Base-by-base conservation (phyloP, 208 protist species). In the Herpetomonas tarakana region DNA sequence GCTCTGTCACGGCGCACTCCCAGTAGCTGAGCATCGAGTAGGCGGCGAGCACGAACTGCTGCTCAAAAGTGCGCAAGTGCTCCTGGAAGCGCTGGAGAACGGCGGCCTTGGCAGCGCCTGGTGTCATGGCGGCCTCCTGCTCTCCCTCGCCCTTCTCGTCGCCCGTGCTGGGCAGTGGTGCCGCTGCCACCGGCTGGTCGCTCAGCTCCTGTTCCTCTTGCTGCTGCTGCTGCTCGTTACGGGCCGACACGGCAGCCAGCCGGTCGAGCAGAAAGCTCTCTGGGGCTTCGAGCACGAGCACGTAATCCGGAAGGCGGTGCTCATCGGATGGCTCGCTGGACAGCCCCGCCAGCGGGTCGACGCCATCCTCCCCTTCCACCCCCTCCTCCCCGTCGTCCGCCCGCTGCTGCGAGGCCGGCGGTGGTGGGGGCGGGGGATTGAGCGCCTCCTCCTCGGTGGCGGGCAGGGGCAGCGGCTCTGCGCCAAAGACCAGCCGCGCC, bases 371-470 rank as follows among this genome's bases (percentile, higher is more conserved):
- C 16, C 56, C 41, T 14, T 57, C 64, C 12, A 58, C 71, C 9
- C 46, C 60, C 16, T 61, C 41, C n/a, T 57, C 64, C 12, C 49
- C 68, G 39, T 65, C 55, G 19, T 28, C 63, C 38, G 2, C 7
- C 24, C 45, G 47, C 47, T 63, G 27, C 0, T 26, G 25, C 11
- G 45, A 60, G 27, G 59, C 52, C 49, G 35, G 28, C 19, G 72
- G 30, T 16, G 26, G 41, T 0, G 61, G 38, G 47, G 72, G 64
- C 2, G 68, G 55, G 22, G 70, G 78, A 45, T 75, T 63, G 22
- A 82, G 67, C 24, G 81, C 83, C 55, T 95, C 92, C 64, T 95
- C 87, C 51, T 94, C 85, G 14, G 79, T 92, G 30, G 72, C 76
- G 2, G 82, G 79, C 4, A 74, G 69, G 25, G 73, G 71, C 39